Evolutionary conservation across 257 asterid species (phyloP), one percentile per base, ranked within the genome.

Genomic region (Anisodus acutangulus): DNA sequence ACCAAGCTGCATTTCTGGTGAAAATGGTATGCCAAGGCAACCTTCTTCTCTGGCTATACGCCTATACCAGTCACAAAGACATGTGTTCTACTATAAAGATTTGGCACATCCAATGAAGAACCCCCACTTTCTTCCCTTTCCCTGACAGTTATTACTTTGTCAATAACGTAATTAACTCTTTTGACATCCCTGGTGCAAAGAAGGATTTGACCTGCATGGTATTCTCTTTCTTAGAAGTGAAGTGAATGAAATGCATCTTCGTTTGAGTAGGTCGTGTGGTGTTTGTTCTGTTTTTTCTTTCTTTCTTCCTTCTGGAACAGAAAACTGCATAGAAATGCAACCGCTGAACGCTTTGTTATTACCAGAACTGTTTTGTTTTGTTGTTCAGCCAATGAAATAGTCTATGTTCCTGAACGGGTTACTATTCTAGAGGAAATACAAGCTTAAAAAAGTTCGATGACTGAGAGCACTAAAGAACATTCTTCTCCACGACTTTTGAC

Each of bases 401-500:
- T 78, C 76, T 31, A 84, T 68, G 9, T 8, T 19, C 2, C 16
- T 9, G 66, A 63, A 13, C n/a, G 57, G 49, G 47, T 26, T 17
- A 19, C 35, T 15, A 69, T 39, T 68, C 31, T 16, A 69, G 53
- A 68, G 45, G 45, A 41, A 41, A 15, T 12, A 58, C 43, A 45
- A 31, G 26, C 82, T 54, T 58, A 8, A 64, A 8, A 64, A 62
- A 62, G 71, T 72, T 39, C 9, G 51, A 60, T 8, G 67, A 41
- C 80, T n/a, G 81, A 49, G 66, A 81, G 51, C 82, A 76, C 3
- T 13, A 63, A 79, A 68, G 54, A 76, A 93, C 96, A 97, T 91
- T 93, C 87, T 92, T 87, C 86, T 94, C 97, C 91, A 91, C 90
- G 89, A 92, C 94, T 93, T 45, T 92, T 91, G 82, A 96, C 92